Evolutionary conservation across 176 grass and related monocot species (phyloP), one percentile per base, ranked within the genome.

Genomic region (Lolium rigidum): DNA sequence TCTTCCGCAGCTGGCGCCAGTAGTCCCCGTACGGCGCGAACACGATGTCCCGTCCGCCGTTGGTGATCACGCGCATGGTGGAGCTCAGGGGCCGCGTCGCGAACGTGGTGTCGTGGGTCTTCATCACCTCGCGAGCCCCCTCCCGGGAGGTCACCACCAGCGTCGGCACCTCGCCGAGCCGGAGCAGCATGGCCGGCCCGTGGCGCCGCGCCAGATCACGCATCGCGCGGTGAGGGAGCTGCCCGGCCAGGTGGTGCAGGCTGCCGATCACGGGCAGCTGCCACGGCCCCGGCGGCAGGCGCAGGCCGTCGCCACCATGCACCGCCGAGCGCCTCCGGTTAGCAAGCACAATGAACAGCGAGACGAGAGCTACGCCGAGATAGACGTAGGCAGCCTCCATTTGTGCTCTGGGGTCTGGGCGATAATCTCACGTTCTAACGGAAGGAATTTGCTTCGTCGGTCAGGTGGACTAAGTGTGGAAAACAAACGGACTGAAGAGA

Each of bases 1-100:
- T 60, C 57, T 60, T 60, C 57, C 57, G 57, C 18, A 60, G 57
- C 57, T 60, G 57, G 57, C 57, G 57, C 57, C 57, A 60, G 57
- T 60, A 60, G 57, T 60, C 57, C n/a, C 57, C 57, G n/a, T 60
- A 60, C 20, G 57, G 57, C 57, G 57, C 57, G 57, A 60, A 60
- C 20, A 60, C 20, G 57, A 60, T 60, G 57, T 60, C 57, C 8
- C 57, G 57, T 0, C 57, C 57, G 57, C 57, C 57, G 57, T 60
- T 60, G 2, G 57, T 60, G 20, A 60, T 60, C 20, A 60, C 57
- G 57, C 57, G n/a, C 57, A 60, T 3, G 57, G 57, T 60, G 57
- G 57, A 0, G 57, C 57, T 60, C 57, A 60, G 57, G 57, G 57
- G 57, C 20, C 57, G 57, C 57, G 57, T 60, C 20, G 57, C n/a